phyloP scores from a whole-genome alignment of 345 rosid genomes.

The Viola odorata region DNA sequence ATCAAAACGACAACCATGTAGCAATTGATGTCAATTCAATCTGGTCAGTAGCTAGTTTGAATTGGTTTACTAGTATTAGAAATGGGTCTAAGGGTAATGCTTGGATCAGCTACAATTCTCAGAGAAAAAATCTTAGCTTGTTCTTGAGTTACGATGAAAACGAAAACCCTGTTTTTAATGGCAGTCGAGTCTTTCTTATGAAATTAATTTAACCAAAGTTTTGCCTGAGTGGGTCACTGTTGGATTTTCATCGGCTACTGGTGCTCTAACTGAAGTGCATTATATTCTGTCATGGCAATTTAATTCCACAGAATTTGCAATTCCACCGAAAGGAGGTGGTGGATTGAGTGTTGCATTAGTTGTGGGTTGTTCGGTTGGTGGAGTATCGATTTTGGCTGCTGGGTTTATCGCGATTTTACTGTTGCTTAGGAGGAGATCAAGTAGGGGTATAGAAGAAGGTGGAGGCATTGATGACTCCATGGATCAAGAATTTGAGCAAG shows the following conservation, averaged over 20 bases:
- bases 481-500: slow-evolving; percentile 14
- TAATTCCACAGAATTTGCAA: slow-evolving; percentile 2
- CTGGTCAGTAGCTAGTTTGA: slow-evolving; percentile 1
- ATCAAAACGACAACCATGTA: slow-evolving; percentile 18
- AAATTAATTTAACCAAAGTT: slow-evolving; percentile 1
- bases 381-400: background rate
- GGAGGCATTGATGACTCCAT: background rate
- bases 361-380: background rate
- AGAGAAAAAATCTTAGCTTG: slow-evolving; percentile 10
- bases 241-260: slow-evolving; percentile 21
- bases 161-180: background rate
- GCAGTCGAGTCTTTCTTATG: background rate
- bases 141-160: background rate
- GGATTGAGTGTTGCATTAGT: background rate
- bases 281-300: slow-evolving; percentile 18
- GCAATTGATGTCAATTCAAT: slow-evolving; percentile 25
- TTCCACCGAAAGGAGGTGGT: no score
- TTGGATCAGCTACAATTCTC: slow-evolving; percentile 28
- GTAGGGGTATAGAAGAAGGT: background rate
- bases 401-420: background rate
- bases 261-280: background rate
- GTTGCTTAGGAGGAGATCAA: background rate
- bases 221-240: slow-evolving; percentile 22
- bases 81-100: slow-evolving; percentile 14
- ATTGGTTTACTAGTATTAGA: slow-evolving; percentile 2